These are phyloP conservation scores for Neoboletus magnificus DNA, from an alignment of 768 basidiomycete genomes.

Conservation along the genomic window DNA sequence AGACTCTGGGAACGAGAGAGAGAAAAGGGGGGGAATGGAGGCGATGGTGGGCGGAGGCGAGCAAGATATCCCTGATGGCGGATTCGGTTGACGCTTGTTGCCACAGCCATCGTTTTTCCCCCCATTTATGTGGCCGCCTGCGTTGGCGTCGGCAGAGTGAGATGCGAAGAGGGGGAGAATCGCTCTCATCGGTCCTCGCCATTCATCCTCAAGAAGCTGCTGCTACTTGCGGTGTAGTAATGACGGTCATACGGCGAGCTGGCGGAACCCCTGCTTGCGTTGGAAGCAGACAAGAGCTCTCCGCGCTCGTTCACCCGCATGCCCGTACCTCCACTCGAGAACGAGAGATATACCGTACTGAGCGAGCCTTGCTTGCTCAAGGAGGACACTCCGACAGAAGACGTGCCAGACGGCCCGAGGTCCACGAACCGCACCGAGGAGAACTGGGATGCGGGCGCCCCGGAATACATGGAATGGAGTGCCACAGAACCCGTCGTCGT, in stretches of 20 bases:
- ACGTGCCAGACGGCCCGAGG: neutral
- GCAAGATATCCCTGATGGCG: neutral
- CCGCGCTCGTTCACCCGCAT: slow-evolving; percentile 28
- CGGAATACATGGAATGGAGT: slow-evolving; percentile 25
- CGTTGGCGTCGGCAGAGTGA: neutral
- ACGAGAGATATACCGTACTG: slow-evolving; percentile 26
- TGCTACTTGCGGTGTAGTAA: slow-evolving; percentile 16
- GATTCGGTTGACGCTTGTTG: neutral
- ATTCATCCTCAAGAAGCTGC: slow-evolving; percentile 8
- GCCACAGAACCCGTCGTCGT: slow-evolving; percentile 31
- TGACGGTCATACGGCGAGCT: slow-evolving; percentile 11
- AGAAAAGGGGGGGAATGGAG: neutral
- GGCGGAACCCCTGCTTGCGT: slow-evolving; percentile 1
- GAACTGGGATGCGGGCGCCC: slow-evolving; percentile 17
- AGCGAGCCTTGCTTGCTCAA: slow-evolving; percentile 11
- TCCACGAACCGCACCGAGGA: slow-evolving; percentile 27
- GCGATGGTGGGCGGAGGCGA: neutral
- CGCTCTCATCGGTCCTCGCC: slow-evolving; percentile 7
- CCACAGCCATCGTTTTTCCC: neutral
- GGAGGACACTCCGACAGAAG: neutral
- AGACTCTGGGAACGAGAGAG: neutral
- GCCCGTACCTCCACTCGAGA: slow-evolving; percentile 21
- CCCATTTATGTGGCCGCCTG: neutral
- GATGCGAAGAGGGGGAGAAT: neutral
- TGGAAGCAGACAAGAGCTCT: slow-evolving; percentile 15